These are phyloP conservation scores for Crithidia thermophila DNA, from an alignment of 208 protist genomes.

Conservation along the genomic window DNA sequence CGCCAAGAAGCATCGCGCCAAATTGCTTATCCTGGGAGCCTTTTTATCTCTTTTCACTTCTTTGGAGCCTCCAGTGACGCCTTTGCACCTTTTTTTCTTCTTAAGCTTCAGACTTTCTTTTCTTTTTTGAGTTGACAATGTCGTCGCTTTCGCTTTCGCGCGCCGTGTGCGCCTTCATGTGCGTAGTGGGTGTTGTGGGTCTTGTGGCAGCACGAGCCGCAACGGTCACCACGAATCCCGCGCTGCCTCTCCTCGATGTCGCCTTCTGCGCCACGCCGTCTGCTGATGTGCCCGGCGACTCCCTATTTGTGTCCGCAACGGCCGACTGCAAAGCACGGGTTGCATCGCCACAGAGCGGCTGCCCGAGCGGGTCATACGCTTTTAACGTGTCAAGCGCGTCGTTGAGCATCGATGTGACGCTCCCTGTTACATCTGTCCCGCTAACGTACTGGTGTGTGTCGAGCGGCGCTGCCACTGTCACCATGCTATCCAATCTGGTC, in stretches of 20 bases:
- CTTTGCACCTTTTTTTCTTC: background rate
- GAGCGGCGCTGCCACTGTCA: background rate
- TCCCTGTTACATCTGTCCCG: background rate
- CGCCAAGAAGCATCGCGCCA: no score
- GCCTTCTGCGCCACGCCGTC: slow-evolving; percentile 8
- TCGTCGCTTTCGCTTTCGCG: background rate
- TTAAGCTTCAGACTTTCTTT: background rate
- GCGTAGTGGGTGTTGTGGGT: background rate
- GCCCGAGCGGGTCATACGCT: background rate
- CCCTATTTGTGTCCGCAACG: background rate
- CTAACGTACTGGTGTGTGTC: slow-evolving; percentile 1
- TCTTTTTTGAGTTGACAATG: no score
- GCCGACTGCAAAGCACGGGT: background rate
- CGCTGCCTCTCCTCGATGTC: slow-evolving; percentile 18
- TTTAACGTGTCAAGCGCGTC: slow-evolving; percentile 7
- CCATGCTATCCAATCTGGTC: background rate
- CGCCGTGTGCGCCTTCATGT: background rate
- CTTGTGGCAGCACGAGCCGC: background rate
- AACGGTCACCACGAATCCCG: slow-evolving; percentile 2
- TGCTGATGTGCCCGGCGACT: background rate
- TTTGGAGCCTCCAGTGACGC: no score
- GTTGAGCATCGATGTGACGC: background rate
- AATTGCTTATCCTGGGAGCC: no score
- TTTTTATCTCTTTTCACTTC: no score
- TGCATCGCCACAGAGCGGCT: background rate